Base-by-base conservation (phyloP, 23 red algal genomes). In the Pyropia yezoensis region DNA sequence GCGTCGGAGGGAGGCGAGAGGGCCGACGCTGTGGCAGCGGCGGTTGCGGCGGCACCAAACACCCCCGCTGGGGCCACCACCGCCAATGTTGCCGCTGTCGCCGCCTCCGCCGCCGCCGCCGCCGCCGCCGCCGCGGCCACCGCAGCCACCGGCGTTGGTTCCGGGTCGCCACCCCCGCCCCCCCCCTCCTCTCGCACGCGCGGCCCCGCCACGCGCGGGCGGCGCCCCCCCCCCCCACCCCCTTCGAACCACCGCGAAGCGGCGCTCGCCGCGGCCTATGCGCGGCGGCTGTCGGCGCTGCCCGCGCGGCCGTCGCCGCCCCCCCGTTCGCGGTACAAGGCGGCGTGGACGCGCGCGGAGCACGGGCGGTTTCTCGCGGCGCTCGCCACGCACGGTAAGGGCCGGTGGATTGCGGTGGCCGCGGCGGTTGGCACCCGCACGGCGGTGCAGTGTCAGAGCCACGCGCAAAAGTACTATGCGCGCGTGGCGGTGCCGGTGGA, bases 321-420 rank as follows among this genome's bases (percentile, higher is more conserved):
- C 14, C 50, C 65, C 18, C 27, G 66, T 19, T 34, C 63, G 20
- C 83, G 83, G 53, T 96, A 90, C 63, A 98, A 91, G 62, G 54
- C 69, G 19, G 83, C 85, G 14, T 98, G 94, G 94, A 98, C 81
- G 14, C 34, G 67, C 20, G 78, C 80, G 4, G 94, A 98, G 56
- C 94, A 98, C 71, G 54, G 70, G 5, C 50, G 65, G 3, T 98
- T 98, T 65, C 65, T 98, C 19, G 64, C 27, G 52, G 94, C 85
- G 18, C 62, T 98, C 57, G 55, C 59, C 30, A 27, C 30, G 3
- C 80, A 71, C 57, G 94, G 87, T 15, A 73, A 78, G 33, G 92
- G 92, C 27, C 83, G 91, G 25, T 98, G 94, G 94, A 98, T 83
- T 68, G 67, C 91, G 23, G 86, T 98, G n/a, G 86, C 82, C 30